A percentile compares a stretch with the other conserved stretches of the same genome.
Conservation (phyloP, 352 stramenopile genomes). For the Globisporangium viniferum region DNA sequence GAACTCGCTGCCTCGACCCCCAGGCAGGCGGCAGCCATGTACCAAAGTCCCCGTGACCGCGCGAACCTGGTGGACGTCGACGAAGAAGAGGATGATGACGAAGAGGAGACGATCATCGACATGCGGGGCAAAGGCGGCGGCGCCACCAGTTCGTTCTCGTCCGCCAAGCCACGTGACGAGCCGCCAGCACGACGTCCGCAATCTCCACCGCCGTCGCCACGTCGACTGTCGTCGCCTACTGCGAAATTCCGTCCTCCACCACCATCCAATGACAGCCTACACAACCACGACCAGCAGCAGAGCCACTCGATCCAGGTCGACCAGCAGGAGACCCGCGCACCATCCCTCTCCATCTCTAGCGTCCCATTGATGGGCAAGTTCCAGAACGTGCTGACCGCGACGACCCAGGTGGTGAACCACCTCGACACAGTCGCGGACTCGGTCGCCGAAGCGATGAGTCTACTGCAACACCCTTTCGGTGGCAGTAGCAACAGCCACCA, state of each 20-base stretch:
- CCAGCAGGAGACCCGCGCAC: constrained; percentile 5
- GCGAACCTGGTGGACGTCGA: constrained; percentile 11
- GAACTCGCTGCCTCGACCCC: background rate
- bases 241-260: background rate
- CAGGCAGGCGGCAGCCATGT: background rate
- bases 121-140: constrained; percentile 14
- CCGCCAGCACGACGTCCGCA: background rate
- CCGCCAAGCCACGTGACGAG: background rate
- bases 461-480: constrained; percentile 27
- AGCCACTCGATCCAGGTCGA: constrained; percentile 16
- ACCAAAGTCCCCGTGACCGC: background rate
- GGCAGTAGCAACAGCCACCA: constrained; percentile 7
- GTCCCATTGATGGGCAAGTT: constrained; percentile 22
- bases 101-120: constrained; percentile 40
- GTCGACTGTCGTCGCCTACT: background rate
- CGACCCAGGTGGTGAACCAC: constrained; percentile 21
- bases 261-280: background rate
- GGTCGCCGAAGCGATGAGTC: constrained; percentile 30
- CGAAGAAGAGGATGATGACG: constrained; percentile 29
- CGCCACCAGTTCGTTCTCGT: constrained; percentile 14
- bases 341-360: constrained; percentile 3
- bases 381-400: constrained; percentile 25
- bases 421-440: constrained; percentile 25
- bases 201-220: background rate
- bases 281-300: background rate